Percentiles rank a stretch among this genome's conserved stretches.
These are phyloP conservation scores for Pythium insidiosum DNA, from an alignment of 352 stramenopile species.

Conservation along the genomic window DNA sequence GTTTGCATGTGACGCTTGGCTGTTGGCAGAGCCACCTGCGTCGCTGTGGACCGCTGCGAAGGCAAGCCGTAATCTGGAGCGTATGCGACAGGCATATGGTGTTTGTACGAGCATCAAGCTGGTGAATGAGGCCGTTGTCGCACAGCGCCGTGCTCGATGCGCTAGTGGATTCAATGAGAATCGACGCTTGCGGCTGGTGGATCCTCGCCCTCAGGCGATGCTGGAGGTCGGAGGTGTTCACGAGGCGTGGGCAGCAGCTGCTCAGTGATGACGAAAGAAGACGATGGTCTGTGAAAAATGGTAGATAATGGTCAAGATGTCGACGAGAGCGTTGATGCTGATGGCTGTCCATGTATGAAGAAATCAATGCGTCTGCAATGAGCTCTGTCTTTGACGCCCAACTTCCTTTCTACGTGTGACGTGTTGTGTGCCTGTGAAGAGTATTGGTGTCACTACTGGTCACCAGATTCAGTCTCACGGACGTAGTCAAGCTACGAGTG, in stretches of 20 bases:
- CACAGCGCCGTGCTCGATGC: constrained; percentile 49
- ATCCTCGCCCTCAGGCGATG: constrained; percentile 22
- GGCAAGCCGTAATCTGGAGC: constrained; percentile 25
- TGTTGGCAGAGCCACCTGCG: constrained; percentile 44
- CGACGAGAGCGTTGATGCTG: too few relatives aligned
- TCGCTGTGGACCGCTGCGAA: constrained; percentile 61
- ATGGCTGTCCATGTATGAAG: too few relatives aligned
- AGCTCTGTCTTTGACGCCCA: too few relatives aligned
- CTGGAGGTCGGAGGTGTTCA: constrained; percentile 42
- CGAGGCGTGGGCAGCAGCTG: constrained; percentile 32
- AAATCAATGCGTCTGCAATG: too few relatives aligned
- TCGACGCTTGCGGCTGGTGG: constrained; percentile 42
- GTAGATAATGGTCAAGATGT: too few relatives aligned
- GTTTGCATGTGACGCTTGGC: constrained; percentile 73
- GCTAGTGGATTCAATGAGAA: constrained; percentile 63
- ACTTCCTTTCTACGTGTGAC: too few relatives aligned
- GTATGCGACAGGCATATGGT: constrained; percentile 57
- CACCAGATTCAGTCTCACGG: too few relatives aligned
- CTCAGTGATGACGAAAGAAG: background rate
- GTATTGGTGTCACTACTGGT: too few relatives aligned
- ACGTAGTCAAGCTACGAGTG: too few relatives aligned
- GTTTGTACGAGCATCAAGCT: constrained; percentile 75
- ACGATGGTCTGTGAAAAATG: background rate
- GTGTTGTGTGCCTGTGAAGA: too few relatives aligned
- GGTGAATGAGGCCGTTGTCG: constrained; percentile 60